These are phyloP conservation scores for Trypanosoma brucei DNA, from an alignment of 208 protist species.

Conservation along the genomic window DNA sequence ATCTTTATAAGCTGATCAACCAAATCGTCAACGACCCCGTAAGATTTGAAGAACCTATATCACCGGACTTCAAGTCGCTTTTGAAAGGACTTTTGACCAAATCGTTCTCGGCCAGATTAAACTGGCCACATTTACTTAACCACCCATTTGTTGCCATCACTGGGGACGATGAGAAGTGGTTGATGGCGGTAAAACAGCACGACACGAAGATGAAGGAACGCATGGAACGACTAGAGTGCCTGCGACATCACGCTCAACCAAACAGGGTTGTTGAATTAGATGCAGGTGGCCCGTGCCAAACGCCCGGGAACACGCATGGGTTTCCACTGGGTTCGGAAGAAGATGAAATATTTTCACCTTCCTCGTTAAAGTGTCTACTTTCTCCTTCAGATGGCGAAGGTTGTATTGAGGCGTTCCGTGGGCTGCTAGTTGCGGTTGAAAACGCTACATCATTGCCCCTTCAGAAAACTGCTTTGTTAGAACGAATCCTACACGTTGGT, in stretches of 20 bases:
- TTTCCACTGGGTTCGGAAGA: conserved; percentile 13
- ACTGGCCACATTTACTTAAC: conserved; percentile 88
- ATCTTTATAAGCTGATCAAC: conserved; percentile 94
- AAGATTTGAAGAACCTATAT: conserved; percentile 89
- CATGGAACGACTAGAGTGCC: conserved; percentile 71
- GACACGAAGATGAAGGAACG: conserved; percentile 75
- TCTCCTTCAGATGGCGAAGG: conserved; percentile 16
- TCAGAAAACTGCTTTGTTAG: conserved; percentile 21
- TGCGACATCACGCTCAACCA: conserved; percentile 24
- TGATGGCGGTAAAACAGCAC: conserved; percentile 56
- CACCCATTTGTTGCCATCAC: conserved; percentile 87
- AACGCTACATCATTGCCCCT: conserved; percentile 23
- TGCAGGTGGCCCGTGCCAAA: conserved; percentile 1
- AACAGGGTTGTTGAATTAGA: conserved; percentile 2
- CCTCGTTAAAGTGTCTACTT: conserved; percentile 17
- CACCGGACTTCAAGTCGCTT: conserved; percentile 85
- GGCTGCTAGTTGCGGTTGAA: conserved; percentile 19
- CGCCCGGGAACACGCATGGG: not conserved
- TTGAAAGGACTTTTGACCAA: conserved; percentile 94
- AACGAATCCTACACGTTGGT: conserved; percentile 34
- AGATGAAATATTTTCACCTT: conserved; percentile 16
- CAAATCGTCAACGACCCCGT: conserved; percentile 92
- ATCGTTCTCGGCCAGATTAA: conserved; percentile 81
- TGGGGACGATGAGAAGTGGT: conserved; percentile 61
- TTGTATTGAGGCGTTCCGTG: conserved; percentile 27